These are phyloP conservation scores for Parachlorella kessleri DNA, from an alignment of 139 green algal species.

Conservation along the genomic window DNA sequence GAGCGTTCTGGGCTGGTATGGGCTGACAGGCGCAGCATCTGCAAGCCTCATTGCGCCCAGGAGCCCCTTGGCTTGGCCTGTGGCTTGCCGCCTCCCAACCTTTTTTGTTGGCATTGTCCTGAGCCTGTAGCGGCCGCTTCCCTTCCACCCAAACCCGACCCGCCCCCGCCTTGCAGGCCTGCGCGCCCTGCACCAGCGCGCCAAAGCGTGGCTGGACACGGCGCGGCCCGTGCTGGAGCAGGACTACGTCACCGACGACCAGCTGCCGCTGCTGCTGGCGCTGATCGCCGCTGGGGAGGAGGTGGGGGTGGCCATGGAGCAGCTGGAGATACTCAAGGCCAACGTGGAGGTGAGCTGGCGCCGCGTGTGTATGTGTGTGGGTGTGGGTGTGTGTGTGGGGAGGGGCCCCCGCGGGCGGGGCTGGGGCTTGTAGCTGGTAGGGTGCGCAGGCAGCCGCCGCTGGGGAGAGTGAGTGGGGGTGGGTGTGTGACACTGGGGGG, in stretches of 20 bases:
- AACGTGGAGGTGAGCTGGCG: slow-evolving; percentile 38
- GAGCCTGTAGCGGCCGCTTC: too few species aligned
- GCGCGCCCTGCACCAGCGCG: slow-evolving; percentile 1
- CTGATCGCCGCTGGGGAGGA: slow-evolving; percentile 28
- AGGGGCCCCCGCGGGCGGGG: not conserved
- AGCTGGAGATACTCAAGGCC: slow-evolving; percentile 41
- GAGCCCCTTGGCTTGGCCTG: too few species aligned
- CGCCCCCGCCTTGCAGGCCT: slow-evolving; percentile 9
- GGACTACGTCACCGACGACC: slow-evolving; percentile 37
- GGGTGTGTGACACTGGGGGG: not conserved
- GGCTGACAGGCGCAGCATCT: too few species aligned
- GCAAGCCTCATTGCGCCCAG: too few species aligned
- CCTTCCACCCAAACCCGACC: too few species aligned
- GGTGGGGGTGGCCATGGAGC: slow-evolving; percentile 32
- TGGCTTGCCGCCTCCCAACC: too few species aligned
- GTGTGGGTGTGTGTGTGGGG: slow-evolving; percentile 8
- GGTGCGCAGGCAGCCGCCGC: not conserved
- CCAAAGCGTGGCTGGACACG: slow-evolving; percentile 34
- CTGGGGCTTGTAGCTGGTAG: not conserved
- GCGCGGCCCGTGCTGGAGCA: slow-evolving; percentile 27
- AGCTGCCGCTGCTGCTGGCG: slow-evolving; percentile 27
- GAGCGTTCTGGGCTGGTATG: too few species aligned
- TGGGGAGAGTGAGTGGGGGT: not conserved
- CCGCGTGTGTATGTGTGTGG: not conserved
- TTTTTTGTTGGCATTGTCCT: too few species aligned